Conservation (phyloP, 768 basidiomycete genomes). For the Kockovaella imperatae region DNA sequence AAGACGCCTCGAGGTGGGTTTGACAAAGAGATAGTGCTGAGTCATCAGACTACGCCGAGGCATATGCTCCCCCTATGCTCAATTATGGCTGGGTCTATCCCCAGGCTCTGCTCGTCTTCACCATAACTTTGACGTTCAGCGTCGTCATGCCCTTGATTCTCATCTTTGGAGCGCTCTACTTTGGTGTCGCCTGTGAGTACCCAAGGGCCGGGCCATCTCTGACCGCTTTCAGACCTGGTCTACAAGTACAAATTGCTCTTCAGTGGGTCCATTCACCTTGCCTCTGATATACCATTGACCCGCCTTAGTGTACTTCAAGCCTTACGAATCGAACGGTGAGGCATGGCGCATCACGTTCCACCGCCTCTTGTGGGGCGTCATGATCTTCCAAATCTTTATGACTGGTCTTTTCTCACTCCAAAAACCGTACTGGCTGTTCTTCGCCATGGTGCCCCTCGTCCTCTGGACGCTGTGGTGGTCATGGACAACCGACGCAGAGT, state of each 20-base stretch:
- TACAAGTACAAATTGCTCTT: slow-evolving; percentile 98
- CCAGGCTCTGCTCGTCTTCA: slow-evolving; percentile 90
- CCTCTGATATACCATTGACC: background rate
- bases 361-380: slow-evolving; percentile 81
- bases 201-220: background rate
- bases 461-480: slow-evolving; percentile 68
- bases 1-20: slow-evolving; percentile 77
- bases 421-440: slow-evolving; percentile 55
- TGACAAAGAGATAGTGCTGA: background rate
- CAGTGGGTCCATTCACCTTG: slow-evolving; percentile 49
- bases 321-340: slow-evolving; percentile 93
- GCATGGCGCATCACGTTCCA: slow-evolving; percentile 95
- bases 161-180: slow-evolving; percentile 90
- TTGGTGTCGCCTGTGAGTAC: slow-evolving; percentile 65
- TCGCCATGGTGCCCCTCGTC: slow-evolving; percentile 67
- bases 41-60: slow-evolving; percentile 75
- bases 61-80: slow-evolving; percentile 96
- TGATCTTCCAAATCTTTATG: slow-evolving; percentile 95
- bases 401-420: slow-evolving; percentile 80
- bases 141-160: slow-evolving; percentile 92
- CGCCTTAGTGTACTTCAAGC: slow-evolving; percentile 87
- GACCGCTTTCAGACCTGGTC: slow-evolving; percentile 55
- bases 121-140: slow-evolving; percentile 89
- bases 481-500: slow-evolving; percentile 63
- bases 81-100: slow-evolving; percentile 97